Evolutionary conservation across 2,329 filamentous ascomycete species (phyloP).

Genomic region (Coniochaeta sp.): DNA sequence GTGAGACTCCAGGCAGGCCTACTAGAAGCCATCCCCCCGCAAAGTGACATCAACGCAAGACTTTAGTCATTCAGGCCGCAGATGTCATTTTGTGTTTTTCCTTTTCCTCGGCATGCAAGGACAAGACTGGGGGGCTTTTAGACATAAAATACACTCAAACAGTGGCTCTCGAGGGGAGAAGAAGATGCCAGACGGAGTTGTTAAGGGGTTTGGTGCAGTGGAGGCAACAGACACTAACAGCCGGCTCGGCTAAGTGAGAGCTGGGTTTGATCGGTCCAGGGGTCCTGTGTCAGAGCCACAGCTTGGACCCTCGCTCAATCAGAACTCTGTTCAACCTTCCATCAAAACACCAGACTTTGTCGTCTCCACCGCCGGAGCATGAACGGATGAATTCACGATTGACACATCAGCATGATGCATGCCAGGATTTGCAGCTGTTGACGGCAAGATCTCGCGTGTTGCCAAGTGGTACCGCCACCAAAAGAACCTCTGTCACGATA

Average conservation of each 20-base stretch:
- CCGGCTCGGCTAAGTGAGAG: not conserved
- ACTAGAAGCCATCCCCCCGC: not conserved
- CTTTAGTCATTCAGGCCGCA: not conserved
- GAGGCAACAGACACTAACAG: not conserved
- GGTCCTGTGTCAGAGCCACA: not conserved
- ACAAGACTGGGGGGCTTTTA: not conserved
- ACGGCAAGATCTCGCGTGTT: not conserved
- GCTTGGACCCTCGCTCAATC: not conserved
- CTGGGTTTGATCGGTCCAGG: slow-evolving; percentile 1
- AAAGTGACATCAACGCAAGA: not conserved
- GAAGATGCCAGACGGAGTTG: not conserved
- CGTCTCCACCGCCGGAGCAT: not conserved
- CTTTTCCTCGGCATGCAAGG: not conserved
- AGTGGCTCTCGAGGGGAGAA: not conserved
- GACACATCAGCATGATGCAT: not conserved
- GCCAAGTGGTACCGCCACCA: not conserved
- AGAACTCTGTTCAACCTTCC: not conserved
- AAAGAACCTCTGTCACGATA: not conserved
- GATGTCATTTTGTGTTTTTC: too few species aligned
- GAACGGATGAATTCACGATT: not conserved
- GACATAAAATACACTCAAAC: not conserved
- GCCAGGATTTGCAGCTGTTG: not conserved
- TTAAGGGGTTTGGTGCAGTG: not conserved
- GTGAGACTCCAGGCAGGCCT: too few species aligned
- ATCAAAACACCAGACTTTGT: not conserved